These are phyloP conservation scores for Madurella fahalii DNA, from an alignment of 2,329 filamentous ascomycete species.

Conservation along the genomic window DNA sequence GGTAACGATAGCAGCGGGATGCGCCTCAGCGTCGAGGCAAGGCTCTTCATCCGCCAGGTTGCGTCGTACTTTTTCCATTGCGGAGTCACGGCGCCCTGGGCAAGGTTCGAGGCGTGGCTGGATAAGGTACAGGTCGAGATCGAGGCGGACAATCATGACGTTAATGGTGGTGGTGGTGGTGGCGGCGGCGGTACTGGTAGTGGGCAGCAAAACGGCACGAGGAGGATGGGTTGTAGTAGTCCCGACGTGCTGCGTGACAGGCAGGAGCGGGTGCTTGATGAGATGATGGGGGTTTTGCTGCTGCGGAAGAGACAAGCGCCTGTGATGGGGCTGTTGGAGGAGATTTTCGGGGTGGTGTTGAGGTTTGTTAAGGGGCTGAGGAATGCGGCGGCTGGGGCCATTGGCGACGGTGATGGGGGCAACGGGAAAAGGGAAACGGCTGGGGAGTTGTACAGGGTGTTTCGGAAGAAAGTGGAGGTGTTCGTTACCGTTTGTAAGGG, in stretches of 20 bases:
- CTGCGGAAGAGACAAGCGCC: constrained; percentile 71
- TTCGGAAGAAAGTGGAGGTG: constrained; percentile 67
- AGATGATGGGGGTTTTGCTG: constrained; percentile 69
- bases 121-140: constrained; percentile 51
- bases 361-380: constrained; percentile 58
- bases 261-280: constrained; percentile 70
- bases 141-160: not conserved
- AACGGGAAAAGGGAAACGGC: constrained; percentile 26
- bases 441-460: constrained; percentile 55
- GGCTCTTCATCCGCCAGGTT: constrained; percentile 72
- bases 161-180: not conserved
- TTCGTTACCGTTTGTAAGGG: constrained; percentile 71
- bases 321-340: constrained; percentile 68
- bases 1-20: not conserved
- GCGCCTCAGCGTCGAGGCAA: constrained; percentile 70
- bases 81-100: constrained; percentile 72
- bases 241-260: constrained; percentile 63
- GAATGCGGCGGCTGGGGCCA: not conserved
- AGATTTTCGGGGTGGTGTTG: constrained; percentile 70
- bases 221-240: constrained; percentile 36
- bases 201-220: too few relatives aligned
- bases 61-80: constrained; percentile 76
- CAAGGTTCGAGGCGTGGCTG: constrained; percentile 62
- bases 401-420: constrained; percentile 28
- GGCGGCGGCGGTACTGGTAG: not conserved